phyloP scores from a whole-genome alignment of 306 rosid genomes.

The Arachis hypogaea region DNA sequence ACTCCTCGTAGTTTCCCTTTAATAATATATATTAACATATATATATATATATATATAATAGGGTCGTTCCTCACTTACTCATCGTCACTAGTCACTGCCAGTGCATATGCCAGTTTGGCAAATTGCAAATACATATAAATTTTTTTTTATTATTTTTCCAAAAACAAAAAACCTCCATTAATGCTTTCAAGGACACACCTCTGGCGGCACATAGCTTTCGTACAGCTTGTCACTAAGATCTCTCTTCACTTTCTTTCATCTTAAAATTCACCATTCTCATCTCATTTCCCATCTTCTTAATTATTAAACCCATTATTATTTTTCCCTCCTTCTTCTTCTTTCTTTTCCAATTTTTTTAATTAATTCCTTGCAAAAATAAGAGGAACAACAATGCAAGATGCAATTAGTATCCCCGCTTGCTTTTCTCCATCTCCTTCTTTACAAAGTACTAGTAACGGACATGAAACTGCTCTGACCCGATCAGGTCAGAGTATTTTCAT shows the following conservation, averaged over 20 bases:
- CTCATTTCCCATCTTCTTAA: slow-evolving; percentile 34
- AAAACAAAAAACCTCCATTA: slow-evolving; percentile 17
- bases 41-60: background rate
- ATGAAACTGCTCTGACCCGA: slow-evolving; percentile 55
- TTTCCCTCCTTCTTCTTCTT: background rate
- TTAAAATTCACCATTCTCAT: slow-evolving; percentile 24
- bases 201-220: slow-evolving; percentile 67
- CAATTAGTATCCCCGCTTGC: slow-evolving; percentile 78
- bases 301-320: background rate
- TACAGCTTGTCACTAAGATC: slow-evolving; percentile 56
- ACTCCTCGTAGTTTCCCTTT: too few relatives aligned
- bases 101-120: slow-evolving; percentile 62
- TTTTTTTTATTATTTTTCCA: slow-evolving; percentile 28
- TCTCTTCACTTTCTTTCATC: slow-evolving; percentile 24
- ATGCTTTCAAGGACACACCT: slow-evolving; percentile 54
- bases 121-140: slow-evolving; percentile 23
- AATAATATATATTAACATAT: background rate
- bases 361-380: too few relatives aligned
- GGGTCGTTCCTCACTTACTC: slow-evolving; percentile 58
- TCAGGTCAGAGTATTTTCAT: slow-evolving; percentile 69
- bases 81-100: slow-evolving; percentile 52
- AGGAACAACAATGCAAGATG: slow-evolving; percentile 63
- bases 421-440: slow-evolving; percentile 66
- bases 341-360: too few relatives aligned
- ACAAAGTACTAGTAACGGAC: slow-evolving; percentile 51